phyloP scores from a whole-genome alignment of 1,139 yeast genomes.

The Kodamaea suecica region DNA sequence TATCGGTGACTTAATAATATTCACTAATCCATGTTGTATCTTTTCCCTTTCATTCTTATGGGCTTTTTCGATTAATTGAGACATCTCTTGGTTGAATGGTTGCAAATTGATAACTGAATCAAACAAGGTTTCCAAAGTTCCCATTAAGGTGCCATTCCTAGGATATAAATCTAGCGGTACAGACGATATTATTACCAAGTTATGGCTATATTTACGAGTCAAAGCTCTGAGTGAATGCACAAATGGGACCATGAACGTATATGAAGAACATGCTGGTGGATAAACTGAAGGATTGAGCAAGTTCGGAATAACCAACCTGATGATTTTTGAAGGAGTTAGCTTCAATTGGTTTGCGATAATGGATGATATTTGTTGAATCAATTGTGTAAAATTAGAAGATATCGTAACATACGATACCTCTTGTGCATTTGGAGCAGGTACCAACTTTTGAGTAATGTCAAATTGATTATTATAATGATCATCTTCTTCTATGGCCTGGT shows the following conservation, averaged over 20 bases:
- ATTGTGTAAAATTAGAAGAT: slow-evolving; percentile 16
- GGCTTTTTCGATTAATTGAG: slow-evolving; percentile 60
- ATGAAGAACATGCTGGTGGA: slow-evolving; percentile 49
- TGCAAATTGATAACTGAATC: slow-evolving; percentile 75
- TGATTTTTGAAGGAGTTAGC: slow-evolving; percentile 38
- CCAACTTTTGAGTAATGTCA: slow-evolving; percentile 67
- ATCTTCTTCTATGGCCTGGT: slow-evolving; percentile 14
- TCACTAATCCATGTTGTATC: slow-evolving; percentile 82
- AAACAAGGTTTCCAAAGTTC: slow-evolving; percentile 54
- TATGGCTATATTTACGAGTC: slow-evolving; percentile 43
- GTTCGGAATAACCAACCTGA: slow-evolving; percentile 72
- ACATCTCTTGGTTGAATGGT: slow-evolving; percentile 79
- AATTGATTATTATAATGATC: slow-evolving; percentile 65
- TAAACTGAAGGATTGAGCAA: slow-evolving; percentile 78
- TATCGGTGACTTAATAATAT: slow-evolving; percentile 68
- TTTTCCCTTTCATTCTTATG: slow-evolving; percentile 71
- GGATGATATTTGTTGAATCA: slow-evolving; percentile 41
- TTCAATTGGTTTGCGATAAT: slow-evolving; percentile 36
- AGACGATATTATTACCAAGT: slow-evolving; percentile 50
- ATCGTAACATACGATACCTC: slow-evolving; percentile 61
- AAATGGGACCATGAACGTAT: slow-evolving; percentile 56
- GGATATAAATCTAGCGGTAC: slow-evolving; percentile 69
- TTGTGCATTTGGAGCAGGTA: slow-evolving; percentile 61
- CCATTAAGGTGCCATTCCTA: slow-evolving; percentile 46
- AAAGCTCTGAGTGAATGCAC: slow-evolving; percentile 59